Base-by-base conservation (phyloP, 169 alveolate species). In the Plasmodium gaboni region DNA sequence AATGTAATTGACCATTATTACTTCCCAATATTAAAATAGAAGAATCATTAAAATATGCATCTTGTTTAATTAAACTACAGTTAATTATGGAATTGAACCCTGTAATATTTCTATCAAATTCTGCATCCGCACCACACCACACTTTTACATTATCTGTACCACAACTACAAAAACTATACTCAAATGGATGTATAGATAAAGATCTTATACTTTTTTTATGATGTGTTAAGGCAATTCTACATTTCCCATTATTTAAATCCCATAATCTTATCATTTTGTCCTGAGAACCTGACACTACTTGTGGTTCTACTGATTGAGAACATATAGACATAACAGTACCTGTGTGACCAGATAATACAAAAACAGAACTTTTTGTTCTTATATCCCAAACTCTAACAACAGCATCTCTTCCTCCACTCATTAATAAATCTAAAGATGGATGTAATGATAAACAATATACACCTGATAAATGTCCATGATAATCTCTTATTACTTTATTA, bases 371-470 rank as follows among this genome's bases (percentile, higher is more conserved):
- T 87, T 98, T 98, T 13, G 99, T 98, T 73, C 99, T 95, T 70
- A 99, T 98, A 92, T 99, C 99, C 99, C 99, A 99, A 12, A 99
- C 98, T 69, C 99, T 95, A 4, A 98, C 99, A 8, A 97, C 98
- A 57, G 99, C 98, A 90, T 99, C 99, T 61, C 99, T 96, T 10
- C 99, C 99, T 17, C 99, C 99, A 60, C 99, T 97, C 55, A 98
- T 95, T 38, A 99, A 94, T 10, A 99, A 83, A 92, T 99, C 99
- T 88, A 98, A 92, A 2, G 96, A 95, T 10, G 99, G 99, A 88
- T 99, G 99, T 64, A 99, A 88, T 8, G 98, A 97, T 59, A 99
- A 91, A 44, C 97, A 70, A 92, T 98, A 98, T 32, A 99, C 98
- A 19, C 99, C 99, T 9, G 97, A 94, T 22, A 98, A 93, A 91